phyloP scores from a whole-genome alignment of 163 green algal species.

The Chlamydomonas reinhardtii region DNA sequence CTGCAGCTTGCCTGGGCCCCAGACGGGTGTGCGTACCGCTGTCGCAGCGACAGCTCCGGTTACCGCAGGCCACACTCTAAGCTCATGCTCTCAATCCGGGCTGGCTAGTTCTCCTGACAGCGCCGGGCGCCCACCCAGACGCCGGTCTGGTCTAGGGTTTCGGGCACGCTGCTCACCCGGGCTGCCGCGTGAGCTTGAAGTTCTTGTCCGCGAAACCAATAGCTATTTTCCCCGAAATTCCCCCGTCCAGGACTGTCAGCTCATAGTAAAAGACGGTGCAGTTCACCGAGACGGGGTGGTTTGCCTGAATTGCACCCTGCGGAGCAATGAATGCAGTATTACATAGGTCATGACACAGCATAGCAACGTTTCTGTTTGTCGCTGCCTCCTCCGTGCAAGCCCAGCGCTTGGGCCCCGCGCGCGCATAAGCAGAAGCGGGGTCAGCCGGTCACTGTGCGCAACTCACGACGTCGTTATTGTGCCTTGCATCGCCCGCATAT shows the following conservation, averaged over 20 bases:
- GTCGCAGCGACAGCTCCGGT: too few species aligned
- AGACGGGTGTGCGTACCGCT: too few species aligned
- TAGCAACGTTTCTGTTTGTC: too few species aligned
- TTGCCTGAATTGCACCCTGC: slow-evolving; percentile 70
- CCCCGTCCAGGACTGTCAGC: slow-evolving; percentile 76
- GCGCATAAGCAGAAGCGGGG: too few species aligned
- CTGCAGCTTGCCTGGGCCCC: too few species aligned
- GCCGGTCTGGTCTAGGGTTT: slow-evolving; percentile 1
- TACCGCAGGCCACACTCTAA: too few species aligned
- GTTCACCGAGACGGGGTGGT: slow-evolving; percentile 74
- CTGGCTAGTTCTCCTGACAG: too few species aligned
- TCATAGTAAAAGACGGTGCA: slow-evolving; percentile 90
- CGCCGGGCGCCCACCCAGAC: too few species aligned
- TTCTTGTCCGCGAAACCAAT: slow-evolving; percentile 84
- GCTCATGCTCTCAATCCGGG: too few species aligned
- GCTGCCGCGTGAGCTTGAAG: slow-evolving; percentile 87
- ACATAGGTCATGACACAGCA: neutral
- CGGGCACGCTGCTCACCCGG: slow-evolving; percentile 71
- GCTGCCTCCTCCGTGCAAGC: too few species aligned
- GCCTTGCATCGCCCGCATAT: slow-evolving; percentile 77
- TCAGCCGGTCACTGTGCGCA: neutral
- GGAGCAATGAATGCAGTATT: neutral
- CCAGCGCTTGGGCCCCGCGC: too few species aligned
- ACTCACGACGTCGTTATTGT: slow-evolving; percentile 82
- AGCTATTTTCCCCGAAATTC: slow-evolving; percentile 73